Evolutionary conservation across 768 basidiomycete genomes (phyloP), one percentile per base, ranked within the genome.

Genomic region (Rhodotorula graminis): DNA sequence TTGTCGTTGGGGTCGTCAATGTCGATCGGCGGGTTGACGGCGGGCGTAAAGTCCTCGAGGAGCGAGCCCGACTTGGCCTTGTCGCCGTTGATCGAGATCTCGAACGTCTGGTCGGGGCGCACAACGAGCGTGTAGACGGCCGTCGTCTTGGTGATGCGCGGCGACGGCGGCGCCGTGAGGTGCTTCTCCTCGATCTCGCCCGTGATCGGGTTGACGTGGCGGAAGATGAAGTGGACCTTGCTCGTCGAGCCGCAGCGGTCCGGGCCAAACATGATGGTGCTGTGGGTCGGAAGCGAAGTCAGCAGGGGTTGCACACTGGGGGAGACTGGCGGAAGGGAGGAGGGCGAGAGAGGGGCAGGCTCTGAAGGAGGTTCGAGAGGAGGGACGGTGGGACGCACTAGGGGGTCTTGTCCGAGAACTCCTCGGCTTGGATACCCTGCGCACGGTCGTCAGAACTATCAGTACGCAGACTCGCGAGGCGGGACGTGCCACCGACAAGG

Each of bases 181-280:
- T 99, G 96, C 83, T 99, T 98, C 87, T 99, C 96, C 83, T 98
- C 96, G 75, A 86, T 87, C 79, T 93, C 92, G 77, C 92, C 92
- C 58, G 90, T 92, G 78, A 90, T 86, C 49, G 96, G 95, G 85
- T 88, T 94, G 84, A 89, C 88, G 86, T 97, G 90, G 78, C 93
- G 91, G 92, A 99, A 95, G 84, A 99, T 99, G 83, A 99, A 97
- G 86, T 99, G 96, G 63, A 97, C 85, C 91, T 94, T 79, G 47
- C 82, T 81, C 70, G 82, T 83, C 11, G 81, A 70, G 31, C 83
- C 83, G 72, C 83, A 83, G 75, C 83, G 82, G 78, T 99, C 95
- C 75, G 94, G 94, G 77, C 95, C 95, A 80, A 98, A 79, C 78
- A 79, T 79, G 76, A 79, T 73, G 19, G 74, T 75, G 73, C 73